Evolutionary conservation across 2,329 filamentous ascomycete genomes (phyloP).

Genomic region (Chaetomium strumarium): DNA sequence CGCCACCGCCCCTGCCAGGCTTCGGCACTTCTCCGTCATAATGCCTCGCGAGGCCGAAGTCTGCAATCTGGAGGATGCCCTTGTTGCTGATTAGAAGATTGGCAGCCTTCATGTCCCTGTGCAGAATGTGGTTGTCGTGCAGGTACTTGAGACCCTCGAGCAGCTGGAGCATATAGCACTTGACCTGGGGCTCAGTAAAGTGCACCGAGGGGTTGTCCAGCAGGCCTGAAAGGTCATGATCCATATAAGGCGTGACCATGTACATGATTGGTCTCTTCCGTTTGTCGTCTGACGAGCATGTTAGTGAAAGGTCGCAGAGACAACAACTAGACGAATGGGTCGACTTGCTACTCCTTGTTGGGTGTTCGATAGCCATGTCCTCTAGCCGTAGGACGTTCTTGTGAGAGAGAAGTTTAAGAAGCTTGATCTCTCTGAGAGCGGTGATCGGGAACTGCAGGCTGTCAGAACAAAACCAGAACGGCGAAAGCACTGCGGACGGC

Average conservation of each 20-base stretch:
- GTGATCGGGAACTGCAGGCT: slow-evolving; percentile 80
- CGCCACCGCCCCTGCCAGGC: slow-evolving; percentile 72
- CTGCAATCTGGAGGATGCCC: slow-evolving; percentile 90
- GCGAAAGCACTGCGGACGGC: background rate
- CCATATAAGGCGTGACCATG: slow-evolving; percentile 99
- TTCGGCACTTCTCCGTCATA: slow-evolving; percentile 81
- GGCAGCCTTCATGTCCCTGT: slow-evolving; percentile 98
- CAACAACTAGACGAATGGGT: background rate
- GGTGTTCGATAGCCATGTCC: slow-evolving; percentile 92
- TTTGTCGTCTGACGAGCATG: slow-evolving; percentile 55
- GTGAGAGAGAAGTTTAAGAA: slow-evolving; percentile 91
- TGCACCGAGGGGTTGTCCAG: slow-evolving; percentile 89
- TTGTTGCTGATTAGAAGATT: slow-evolving; percentile 94
- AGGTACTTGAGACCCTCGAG: slow-evolving; percentile 85
- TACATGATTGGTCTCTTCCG: slow-evolving; percentile 84
- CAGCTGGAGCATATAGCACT: slow-evolving; percentile 94
- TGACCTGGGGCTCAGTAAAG: slow-evolving; percentile 87
- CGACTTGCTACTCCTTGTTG: slow-evolving; percentile 51
- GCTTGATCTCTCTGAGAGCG: slow-evolving; percentile 92
- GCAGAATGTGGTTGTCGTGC: slow-evolving; percentile 82
- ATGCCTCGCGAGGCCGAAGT: slow-evolving; percentile 90
- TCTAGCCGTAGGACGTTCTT: slow-evolving; percentile 79
- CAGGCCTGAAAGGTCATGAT: slow-evolving; percentile 94
- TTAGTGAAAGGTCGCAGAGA: slow-evolving; percentile 14
- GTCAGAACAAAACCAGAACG: slow-evolving; percentile 7